Conservation (phyloP, 148 eudicot species). For the Vaccinium myrtillus region DNA sequence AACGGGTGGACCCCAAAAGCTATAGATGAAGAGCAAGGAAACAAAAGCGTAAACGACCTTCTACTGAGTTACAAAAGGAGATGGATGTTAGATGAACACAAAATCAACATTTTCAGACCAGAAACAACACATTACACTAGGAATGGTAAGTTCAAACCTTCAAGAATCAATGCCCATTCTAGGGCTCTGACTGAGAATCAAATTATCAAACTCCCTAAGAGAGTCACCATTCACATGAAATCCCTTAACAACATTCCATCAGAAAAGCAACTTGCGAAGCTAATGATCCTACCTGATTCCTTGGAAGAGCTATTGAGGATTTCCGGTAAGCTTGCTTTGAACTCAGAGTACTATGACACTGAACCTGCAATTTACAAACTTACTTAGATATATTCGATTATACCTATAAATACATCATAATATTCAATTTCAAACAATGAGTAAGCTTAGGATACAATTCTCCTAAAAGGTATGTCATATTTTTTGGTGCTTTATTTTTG, state of each 20-base stretch:
- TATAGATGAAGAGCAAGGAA: conserved; percentile 33
- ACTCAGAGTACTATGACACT: conserved; percentile 1
- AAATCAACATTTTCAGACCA: conserved; percentile 25
- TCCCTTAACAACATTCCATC: conserved; percentile 19
- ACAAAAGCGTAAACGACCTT: conserved; percentile 25
- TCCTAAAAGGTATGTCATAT: neutral
- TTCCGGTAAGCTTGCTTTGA: conserved; percentile 54
- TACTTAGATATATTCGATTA: neutral
- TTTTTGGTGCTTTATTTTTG: conserved; percentile 1
- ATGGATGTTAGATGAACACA: conserved; percentile 29
- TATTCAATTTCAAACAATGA: neutral
- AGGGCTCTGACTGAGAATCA: conserved; percentile 18
- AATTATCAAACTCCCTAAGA: conserved; percentile 20
- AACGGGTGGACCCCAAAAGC: conserved; percentile 33
- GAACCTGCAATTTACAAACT: conserved; percentile 14
- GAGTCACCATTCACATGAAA: conserved; percentile 71
- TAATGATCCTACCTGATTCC: conserved; percentile 68
- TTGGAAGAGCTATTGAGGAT: conserved; percentile 56
- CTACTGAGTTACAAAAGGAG: conserved; percentile 22
- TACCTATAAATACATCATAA: neutral
- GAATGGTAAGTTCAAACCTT: conserved; percentile 13
- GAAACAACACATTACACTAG: conserved; percentile 20
- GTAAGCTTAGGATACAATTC: neutral
- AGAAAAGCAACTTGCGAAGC: conserved; percentile 43
- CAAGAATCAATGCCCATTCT: conserved; percentile 15